Base-by-base conservation (phyloP, 345 rosid species). In the Cochlearia excelsa region DNA sequence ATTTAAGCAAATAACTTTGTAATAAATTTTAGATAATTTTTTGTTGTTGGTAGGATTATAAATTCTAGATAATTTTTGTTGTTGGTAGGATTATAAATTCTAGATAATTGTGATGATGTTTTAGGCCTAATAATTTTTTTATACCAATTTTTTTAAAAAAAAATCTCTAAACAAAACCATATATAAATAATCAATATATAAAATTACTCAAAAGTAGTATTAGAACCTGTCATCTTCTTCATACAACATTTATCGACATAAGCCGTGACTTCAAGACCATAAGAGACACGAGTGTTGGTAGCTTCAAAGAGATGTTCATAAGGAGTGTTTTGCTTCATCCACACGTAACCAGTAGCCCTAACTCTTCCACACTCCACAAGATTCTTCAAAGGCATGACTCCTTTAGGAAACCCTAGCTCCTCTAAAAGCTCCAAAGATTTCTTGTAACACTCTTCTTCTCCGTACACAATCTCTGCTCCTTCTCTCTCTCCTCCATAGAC, bases 331-430 rank as follows among this genome's bases (percentile, higher is more conserved):
- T 74, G 89, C 52, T 84, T 92, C 96, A 88, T 88, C 96, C 98
- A 92, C 23, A 92, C 98, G 42, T 71, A 92, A 57, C 98, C 98
- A 0, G 93, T 88, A 65, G 81, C 84, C 40, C 68, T 69, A 26
- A 84, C 93, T 26, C 95, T 73, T 40, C 98, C 96, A 55, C 96
- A 92, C 67, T 92, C 96, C 47, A 64, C 96, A 5, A 92, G 80
- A 76, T 92, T 88, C 75, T 78, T 67, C 56, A 92, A 66, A 0
- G 96, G 97, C 29, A 92, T 85, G 39, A 88, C 95, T 1, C 95
- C 98, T 56, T 79, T 80, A 3, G 97, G 98, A 66, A 92, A 88
- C 53, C 98, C 98, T 38, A 92, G 75, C 60, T 88, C 95, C 48
- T 82, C 75, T 0, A 92, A 86, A 29, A 92, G 85, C 68, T 86